Conservation (phyloP, 306 rosid genomes). For the Phaseolus lunatus region DNA sequence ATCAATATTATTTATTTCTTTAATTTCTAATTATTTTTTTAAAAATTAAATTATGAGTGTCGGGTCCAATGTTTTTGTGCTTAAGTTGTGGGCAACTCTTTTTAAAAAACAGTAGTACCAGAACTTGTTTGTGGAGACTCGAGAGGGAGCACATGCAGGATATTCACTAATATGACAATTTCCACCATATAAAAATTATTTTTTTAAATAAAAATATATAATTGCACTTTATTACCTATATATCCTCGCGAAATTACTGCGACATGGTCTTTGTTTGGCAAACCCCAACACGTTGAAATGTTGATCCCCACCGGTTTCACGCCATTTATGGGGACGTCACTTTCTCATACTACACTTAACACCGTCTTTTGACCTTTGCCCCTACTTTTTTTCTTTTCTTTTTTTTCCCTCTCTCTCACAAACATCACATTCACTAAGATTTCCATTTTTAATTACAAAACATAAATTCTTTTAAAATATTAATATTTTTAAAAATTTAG, state of each 20-base stretch:
- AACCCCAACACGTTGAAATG: not conserved
- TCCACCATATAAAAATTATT: too few relatives aligned
- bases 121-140: not conserved
- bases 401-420: not conserved
- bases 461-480: too few relatives aligned
- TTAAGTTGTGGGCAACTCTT: too few relatives aligned
- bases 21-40: too few relatives aligned
- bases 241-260: not conserved
- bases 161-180: not conserved
- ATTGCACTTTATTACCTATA: too few relatives aligned
- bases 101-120: too few relatives aligned
- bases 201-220: too few relatives aligned
- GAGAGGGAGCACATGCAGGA: not conserved
- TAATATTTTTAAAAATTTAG: too few relatives aligned
- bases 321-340: conserved; percentile 32
- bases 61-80: too few relatives aligned
- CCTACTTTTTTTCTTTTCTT: not conserved
- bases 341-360: not conserved
- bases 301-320: conserved; percentile 29
- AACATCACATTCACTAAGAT: not conserved
- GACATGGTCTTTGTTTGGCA: conserved; percentile 10
- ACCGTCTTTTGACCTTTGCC: not conserved
- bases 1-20: too few relatives aligned
- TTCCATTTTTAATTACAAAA: not conserved
- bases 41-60: too few relatives aligned